A percentile compares a stretch with the other conserved stretches of the same genome.
phyloP scores from a whole-genome alignment of 2,329 filamentous ascomycete genomes.

The Thelonectria olida region DNA sequence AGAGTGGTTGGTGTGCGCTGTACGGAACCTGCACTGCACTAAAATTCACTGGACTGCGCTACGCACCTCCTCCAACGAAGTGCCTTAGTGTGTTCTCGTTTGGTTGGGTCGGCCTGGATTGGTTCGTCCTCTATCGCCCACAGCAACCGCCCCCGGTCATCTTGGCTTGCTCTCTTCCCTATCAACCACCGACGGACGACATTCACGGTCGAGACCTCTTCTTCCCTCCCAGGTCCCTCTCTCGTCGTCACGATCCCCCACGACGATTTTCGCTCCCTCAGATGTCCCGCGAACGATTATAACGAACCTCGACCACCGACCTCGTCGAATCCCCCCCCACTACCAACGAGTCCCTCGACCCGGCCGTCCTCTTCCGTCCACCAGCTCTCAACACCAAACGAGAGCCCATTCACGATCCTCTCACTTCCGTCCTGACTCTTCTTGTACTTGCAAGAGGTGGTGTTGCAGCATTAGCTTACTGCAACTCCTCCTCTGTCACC shows the following conservation, averaged over 20 bases:
- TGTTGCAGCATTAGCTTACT: slow-evolving; percentile 48
- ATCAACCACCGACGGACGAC: slow-evolving; percentile 23
- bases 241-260: slow-evolving; percentile 31
- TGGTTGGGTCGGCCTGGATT: slow-evolving; percentile 25
- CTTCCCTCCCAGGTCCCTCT: too few relatives aligned
- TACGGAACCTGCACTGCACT: slow-evolving; percentile 5
- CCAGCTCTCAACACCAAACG: slow-evolving; percentile 26
- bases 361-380: slow-evolving; percentile 24
- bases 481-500: slow-evolving; percentile 34
- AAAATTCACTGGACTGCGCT: slow-evolving; percentile 6
- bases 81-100: slow-evolving; percentile 14
- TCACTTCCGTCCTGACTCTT: slow-evolving; percentile 20
- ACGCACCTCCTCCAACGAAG: too few relatives aligned
- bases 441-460: slow-evolving; percentile 22
- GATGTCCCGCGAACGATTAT: slow-evolving; percentile 46
- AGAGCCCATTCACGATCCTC: slow-evolving; percentile 9
- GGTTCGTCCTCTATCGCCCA: slow-evolving; percentile 35
- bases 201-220: not conserved
- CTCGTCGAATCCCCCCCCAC: slow-evolving; percentile 34
- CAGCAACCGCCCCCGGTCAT: slow-evolving; percentile 37
- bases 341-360: slow-evolving; percentile 18
- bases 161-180: slow-evolving; percentile 24
- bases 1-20: not conserved
- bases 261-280: slow-evolving; percentile 32
- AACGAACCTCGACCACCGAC: slow-evolving; percentile 42